Conservation (phyloP, 805 yeast genomes). For the Candida oleophila region DNA sequence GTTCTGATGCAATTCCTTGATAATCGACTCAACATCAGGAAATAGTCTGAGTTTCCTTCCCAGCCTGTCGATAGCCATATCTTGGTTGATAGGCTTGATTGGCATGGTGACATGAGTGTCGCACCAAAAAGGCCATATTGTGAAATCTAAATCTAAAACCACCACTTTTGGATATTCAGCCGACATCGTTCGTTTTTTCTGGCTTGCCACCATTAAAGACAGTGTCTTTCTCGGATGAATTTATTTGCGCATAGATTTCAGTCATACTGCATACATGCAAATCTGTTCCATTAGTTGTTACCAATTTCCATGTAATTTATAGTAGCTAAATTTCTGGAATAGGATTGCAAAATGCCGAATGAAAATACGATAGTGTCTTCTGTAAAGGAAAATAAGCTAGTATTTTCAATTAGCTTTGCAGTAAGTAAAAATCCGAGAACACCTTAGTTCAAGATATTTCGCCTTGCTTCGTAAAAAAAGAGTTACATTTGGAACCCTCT, state of each 20-base stretch:
- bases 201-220: too few species aligned
- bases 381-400: too few species aligned
- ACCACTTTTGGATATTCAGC: slow-evolving; percentile 42
- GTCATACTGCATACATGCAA: background rate
- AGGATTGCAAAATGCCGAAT: too few species aligned
- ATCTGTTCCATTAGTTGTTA: background rate
- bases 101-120: slow-evolving; percentile 71
- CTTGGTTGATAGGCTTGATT: slow-evolving; percentile 32
- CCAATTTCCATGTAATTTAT: background rate
- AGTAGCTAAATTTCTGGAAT: too few species aligned
- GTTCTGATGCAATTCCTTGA: slow-evolving; percentile 49
- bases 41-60: slow-evolving; percentile 61
- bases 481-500: too few species aligned
- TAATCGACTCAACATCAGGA: slow-evolving; percentile 65
- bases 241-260: background rate
- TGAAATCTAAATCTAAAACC: slow-evolving; percentile 74
- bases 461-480: too few species aligned
- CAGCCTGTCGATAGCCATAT: slow-evolving; percentile 47
- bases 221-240: too few species aligned
- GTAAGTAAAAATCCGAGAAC: too few species aligned
- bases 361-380: too few species aligned
- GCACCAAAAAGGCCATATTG: slow-evolving; percentile 84
- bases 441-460: too few species aligned
- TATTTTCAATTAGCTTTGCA: too few species aligned
- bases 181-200: background rate